Evolutionary conservation across 2,329 filamentous ascomycete genomes (phyloP), one percentile per base, ranked within the genome.

Genomic region (Geoglossum cookeanum): DNA sequence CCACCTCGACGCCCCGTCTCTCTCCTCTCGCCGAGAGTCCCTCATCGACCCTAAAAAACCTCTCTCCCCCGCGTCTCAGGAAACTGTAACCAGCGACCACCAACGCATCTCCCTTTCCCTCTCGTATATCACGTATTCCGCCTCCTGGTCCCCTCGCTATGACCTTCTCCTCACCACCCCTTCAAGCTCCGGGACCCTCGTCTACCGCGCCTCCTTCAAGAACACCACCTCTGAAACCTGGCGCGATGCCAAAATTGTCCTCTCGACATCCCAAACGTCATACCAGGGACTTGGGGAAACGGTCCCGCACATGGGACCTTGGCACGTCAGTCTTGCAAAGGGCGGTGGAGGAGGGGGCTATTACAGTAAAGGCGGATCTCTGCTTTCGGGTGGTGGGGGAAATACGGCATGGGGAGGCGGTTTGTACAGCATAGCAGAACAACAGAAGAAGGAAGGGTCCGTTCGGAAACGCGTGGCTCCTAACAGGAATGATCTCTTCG

Each of bases 151-250:
- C 0, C 78, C 81, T 1, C 77, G 73, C 57, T 84, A 84, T 64
- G 79, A 84, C 62, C 67, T 84, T 44, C 74, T 74, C 55, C 71
- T 85, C n/a, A 78, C 73, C 11, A 81, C 80, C 1, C 74, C 75
- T 0, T 71, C 67, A 22, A 75, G 73, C 54, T 74, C 74, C 0
- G 79, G 73, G 1, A 68, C 68, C 3, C 70, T 84, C 13, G 75
- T 75, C 62, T 85, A 84, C 64, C 78, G 82, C 57, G 80, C 81
- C 1, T 74, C 77, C 61, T 75, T 84, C 56, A 75, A 73, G 58
- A 85, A 85, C 67, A 70, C 70, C 55, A 83, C 79, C 0, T 79
- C 77, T 0, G 81, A 85, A 68, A 78, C 75, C 0, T 85, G 81
- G 81, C 71, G 70, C 33, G 75, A 78, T 66, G 77, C 78, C 65